Base-by-base conservation (phyloP, 1,284 basidiomycete genomes). In the Fomitopsis betulina region DNA sequence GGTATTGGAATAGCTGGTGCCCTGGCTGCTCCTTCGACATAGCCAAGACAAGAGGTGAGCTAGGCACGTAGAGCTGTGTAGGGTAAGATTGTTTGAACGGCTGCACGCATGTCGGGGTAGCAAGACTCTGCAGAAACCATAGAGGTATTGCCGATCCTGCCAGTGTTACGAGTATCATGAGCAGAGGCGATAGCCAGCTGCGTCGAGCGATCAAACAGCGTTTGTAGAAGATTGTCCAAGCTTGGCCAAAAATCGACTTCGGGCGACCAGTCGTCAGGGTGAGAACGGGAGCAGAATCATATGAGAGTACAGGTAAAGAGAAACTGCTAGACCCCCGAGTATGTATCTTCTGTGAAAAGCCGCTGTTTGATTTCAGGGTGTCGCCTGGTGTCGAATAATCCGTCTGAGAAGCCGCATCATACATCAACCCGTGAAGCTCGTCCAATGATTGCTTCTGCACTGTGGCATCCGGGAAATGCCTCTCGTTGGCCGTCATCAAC, bases 171-270 rank as follows among this genome's bases (percentile, higher is more conserved):
- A 85, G 62, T 13, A 91, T 73, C 0, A 83, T 76, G 8, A 92
- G 75, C 4, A 84, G 57, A 0, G 86, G 85, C 0, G 84, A 77
- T 9, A 93, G 70, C 86, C 87, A 93, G 62, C 84, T 84, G 42
- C 86, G 79, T 5, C 84, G 80, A 1, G 81, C 73, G 53, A 93
- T 79, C 27, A 91, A 73, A n/a, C 74, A 63, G 0, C 91, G 84
- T 68, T 93, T 93, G 62, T 84, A 74, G 71, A 89, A 85, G 60
- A 93, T 87, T 0, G 87, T 90, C 51, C 82, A 68, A 0, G 86
- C 84, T 63, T 90, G 87, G 4, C 73, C 70, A 54, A 85, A 71
- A 2, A 82, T 79, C 0, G 82, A 81, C 27, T 76, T 76, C 15
- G 75, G 69, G 9, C 77, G 77, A 8, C 86, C 84, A 56, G 77